Conservation (phyloP, 2,329 filamentous ascomycete species). For the Elsinoe ampelina region DNA sequence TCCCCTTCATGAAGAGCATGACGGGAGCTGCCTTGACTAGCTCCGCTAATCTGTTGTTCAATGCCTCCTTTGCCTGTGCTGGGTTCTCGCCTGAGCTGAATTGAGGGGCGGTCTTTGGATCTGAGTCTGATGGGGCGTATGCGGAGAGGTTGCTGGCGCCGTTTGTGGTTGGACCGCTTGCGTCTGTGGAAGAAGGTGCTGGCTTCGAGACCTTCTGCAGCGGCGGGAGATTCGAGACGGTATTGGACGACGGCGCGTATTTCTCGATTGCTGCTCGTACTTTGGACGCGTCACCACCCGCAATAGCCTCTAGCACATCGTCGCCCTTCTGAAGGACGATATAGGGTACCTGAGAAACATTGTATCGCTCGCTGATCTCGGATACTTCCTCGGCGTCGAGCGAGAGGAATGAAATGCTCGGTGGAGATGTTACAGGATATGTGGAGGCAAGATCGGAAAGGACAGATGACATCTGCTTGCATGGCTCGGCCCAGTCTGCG, state of each 20-base stretch:
- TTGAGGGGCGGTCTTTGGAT: conserved; percentile 40
- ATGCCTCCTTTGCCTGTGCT: conserved; percentile 60
- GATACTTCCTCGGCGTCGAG: conserved; percentile 92
- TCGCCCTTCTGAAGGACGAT: conserved; percentile 72
- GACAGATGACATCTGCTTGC: conserved; percentile 85
- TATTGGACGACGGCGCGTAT: conserved; percentile 49
- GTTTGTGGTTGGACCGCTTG: conserved; percentile 18
- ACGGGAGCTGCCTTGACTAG: conserved; percentile 92
- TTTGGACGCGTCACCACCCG: conserved; percentile 79
- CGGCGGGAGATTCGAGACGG: conserved; percentile 32
- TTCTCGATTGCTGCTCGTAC: conserved; percentile 79
- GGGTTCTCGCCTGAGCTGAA: conserved; percentile 33
- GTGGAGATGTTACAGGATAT: conserved; percentile 61
- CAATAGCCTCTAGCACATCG: conserved; percentile 72
- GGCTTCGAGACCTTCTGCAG: conserved; percentile 37
- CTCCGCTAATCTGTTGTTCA: conserved; percentile 69
- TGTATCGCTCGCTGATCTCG: conserved; percentile 84
- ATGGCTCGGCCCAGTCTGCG: conserved; percentile 92
- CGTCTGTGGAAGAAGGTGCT: conserved; percentile 24
- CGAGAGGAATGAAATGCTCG: conserved; percentile 69
- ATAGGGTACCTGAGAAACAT: conserved; percentile 89
- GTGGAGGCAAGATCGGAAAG: conserved; percentile 77
- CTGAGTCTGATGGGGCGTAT: conserved; percentile 35
- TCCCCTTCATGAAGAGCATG: conserved; percentile 99
- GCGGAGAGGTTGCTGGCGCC: conserved; percentile 33